Conservation (phyloP, 345 rosid species). For the Eucalyptus victrix region DNA sequence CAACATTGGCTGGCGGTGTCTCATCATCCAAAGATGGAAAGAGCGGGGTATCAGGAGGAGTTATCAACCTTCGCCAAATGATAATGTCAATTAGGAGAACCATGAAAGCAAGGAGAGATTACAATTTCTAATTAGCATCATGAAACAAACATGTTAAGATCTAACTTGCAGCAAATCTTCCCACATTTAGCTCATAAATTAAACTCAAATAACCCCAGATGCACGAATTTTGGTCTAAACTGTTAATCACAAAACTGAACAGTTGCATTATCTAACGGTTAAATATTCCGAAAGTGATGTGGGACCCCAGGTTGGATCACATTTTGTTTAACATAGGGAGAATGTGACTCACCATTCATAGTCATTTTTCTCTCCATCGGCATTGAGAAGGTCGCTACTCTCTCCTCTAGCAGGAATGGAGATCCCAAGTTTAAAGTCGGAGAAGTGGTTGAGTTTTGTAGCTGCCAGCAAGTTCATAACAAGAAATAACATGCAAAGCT, state of each 20-base stretch:
- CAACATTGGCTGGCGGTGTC: slow-evolving; percentile 39
- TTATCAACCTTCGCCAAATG: slow-evolving; percentile 69
- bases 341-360: slow-evolving; percentile 72
- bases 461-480: slow-evolving; percentile 27
- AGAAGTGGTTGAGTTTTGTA: slow-evolving; percentile 67
- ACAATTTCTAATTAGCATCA: background rate
- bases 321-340: background rate
- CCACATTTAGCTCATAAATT: background rate
- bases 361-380: slow-evolving; percentile 88
- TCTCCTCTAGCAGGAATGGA: slow-evolving; percentile 79
- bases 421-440: slow-evolving; percentile 58
- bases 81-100: slow-evolving; percentile 11
- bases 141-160: background rate
- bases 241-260: background rate
- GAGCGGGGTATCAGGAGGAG: slow-evolving; percentile 98
- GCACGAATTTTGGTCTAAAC: background rate
- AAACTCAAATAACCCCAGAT: background rate
- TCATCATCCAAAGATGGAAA: slow-evolving; percentile 91
- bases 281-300: background rate
- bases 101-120: background rate
- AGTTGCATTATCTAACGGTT: background rate
- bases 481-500: background rate
- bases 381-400: slow-evolving; percentile 75
- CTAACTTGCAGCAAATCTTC: background rate
- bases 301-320: background rate